A percentile compares a stretch with the other conserved stretches of the same genome.
Conservation (phyloP, 176 grass and related monocot species). For the Hyparrhenia diplandra region DNA sequence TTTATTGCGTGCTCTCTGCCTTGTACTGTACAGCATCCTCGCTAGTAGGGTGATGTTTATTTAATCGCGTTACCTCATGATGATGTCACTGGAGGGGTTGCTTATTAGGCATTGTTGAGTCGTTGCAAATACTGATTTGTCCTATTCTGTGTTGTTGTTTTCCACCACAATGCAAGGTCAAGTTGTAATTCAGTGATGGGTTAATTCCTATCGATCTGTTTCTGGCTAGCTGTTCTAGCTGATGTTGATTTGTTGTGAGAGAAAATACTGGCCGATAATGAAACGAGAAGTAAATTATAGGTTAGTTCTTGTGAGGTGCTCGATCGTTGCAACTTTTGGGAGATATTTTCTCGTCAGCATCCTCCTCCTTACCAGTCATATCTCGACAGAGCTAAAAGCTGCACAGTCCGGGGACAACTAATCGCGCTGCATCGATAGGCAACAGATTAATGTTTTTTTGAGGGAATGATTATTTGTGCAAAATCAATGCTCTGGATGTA, state of each 20-base stretch:
- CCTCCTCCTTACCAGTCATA: neutral
- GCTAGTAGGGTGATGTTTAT: constrained; percentile 8
- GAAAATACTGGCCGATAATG: too few relatives aligned
- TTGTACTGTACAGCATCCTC: constrained; percentile 20
- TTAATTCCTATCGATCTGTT: neutral
- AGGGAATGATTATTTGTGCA: neutral
- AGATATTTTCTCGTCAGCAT: constrained; percentile 8
- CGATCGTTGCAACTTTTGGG: neutral
- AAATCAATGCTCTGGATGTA: neutral
- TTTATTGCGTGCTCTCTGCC: neutral
- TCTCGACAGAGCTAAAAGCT: neutral
- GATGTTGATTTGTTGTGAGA: too few relatives aligned
- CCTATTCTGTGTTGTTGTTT: too few relatives aligned
- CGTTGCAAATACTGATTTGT: neutral
- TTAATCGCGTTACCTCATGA: constrained; percentile 9
- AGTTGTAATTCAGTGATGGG: neutral
- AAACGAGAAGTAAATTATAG: neutral
- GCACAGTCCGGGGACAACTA: neutral
- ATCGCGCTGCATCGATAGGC: neutral
- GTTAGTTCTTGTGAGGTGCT: neutral
- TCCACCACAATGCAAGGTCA: too few relatives aligned
- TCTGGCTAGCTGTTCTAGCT: too few relatives aligned
- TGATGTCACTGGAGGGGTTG: constrained; percentile 17
- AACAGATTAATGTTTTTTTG: constrained; percentile 18
- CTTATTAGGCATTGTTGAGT: neutral